Evolutionary conservation across 192 early-diverging fungal genomes (phyloP), one percentile per base, ranked within the genome.

Genomic region (Dissophora ornata): DNA sequence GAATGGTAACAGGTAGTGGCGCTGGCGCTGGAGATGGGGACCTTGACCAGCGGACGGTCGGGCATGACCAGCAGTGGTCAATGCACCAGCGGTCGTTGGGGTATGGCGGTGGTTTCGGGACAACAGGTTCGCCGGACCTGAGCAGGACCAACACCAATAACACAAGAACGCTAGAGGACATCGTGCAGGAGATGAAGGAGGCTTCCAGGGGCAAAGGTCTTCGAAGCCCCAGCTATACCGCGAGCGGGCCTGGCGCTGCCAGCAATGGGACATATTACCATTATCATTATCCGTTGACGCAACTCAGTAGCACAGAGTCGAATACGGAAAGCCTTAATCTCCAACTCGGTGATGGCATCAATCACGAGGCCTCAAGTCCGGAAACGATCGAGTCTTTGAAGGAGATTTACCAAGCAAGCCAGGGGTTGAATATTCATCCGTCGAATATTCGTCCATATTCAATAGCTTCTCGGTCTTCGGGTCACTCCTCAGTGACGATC

Each of bases 151-250:
- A 42, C n/a, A 70, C 57, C n/a, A 60, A 26, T 26, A 66, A 55
- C 6, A 70, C 54, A 1, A 67, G 73, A 46, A 77, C 65, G 21
- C 22, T 77, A 29, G 64, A 77, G 22, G 51, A 67, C 54, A 53
- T 67, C 16, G 73, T 67, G 1, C 64, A 77, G 47, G 73, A 67
- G 21, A 77, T 77, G 73, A 77, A 44, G 59, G 73, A 77, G 21
- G 58, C 73, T 2, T 24, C 63, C 2, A 47, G 49, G 58, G 29
- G 41, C 32, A 75, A 67, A 38, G 28, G 33, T 15, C 1, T 45
- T 1, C 32, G 56, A 26, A 60, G 57, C 24, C 57, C 63, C 0
- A 67, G 48, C 9, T 25, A 36, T 30, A n/a, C n/a, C n/a, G n/a
- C n/a, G n/a, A n/a, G n/a, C n/a, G n/a, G n/a, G n/a, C n/a, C n/a